Percentiles rank a stretch among this genome's conserved stretches.
phyloP scores from a whole-genome alignment of 2,329 filamentous ascomycete genomes.

The Fusarium sarcochroum region DNA sequence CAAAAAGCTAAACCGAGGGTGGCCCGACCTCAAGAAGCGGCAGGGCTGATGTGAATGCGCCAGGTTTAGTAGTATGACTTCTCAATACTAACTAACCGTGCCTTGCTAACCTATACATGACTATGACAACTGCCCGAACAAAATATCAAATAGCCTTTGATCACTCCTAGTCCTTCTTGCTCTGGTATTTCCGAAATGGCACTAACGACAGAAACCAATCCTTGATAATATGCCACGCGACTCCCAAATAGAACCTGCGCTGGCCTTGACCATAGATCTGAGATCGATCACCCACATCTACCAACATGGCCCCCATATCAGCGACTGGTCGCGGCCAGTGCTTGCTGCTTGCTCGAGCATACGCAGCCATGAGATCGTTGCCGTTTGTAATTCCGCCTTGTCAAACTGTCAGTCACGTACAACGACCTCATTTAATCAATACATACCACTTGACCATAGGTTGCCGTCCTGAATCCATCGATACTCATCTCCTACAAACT shows the following conservation, averaged over 20 bases:
- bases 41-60: background rate
- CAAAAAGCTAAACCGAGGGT: background rate
- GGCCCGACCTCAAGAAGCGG: too few species aligned
- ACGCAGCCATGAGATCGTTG: slow-evolving; percentile 68
- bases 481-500: slow-evolving; percentile 61
- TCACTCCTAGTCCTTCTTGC: background rate
- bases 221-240: slow-evolving; percentile 57
- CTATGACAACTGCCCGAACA: background rate
- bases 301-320: slow-evolving; percentile 60
- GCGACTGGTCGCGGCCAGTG: slow-evolving; percentile 60
- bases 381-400: slow-evolving; percentile 69
- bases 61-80: background rate
- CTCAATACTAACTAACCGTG: too few species aligned
- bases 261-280: slow-evolving; percentile 60
- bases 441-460: slow-evolving; percentile 68
- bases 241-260: slow-evolving; percentile 50
- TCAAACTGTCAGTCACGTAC: background rate
- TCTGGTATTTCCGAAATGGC: slow-evolving; percentile 1
- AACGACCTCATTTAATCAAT: background rate
- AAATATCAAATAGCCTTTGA: background rate
- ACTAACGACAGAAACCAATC: slow-evolving; percentile 43
- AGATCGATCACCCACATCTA: slow-evolving; percentile 64
- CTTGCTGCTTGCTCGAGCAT: slow-evolving; percentile 59
- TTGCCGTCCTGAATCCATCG: slow-evolving; percentile 68
- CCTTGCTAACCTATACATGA: background rate